These are phyloP conservation scores for Aspergillus biplanus DNA, from an alignment of 495 filamentous ascomycete species.

Conservation along the genomic window DNA sequence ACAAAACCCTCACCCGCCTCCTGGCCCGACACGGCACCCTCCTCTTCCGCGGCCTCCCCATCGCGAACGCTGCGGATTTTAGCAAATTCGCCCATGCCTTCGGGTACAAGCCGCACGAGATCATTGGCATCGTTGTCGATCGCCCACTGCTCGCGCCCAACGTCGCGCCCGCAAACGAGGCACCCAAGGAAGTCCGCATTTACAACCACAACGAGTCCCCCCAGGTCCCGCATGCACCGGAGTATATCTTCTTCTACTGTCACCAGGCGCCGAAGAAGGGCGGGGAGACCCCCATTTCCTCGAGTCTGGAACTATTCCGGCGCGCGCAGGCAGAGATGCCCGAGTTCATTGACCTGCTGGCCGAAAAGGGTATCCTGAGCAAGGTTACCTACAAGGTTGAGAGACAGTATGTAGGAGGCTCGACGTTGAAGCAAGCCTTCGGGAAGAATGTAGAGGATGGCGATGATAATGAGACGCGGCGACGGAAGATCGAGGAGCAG, in stretches of 20 bases:
- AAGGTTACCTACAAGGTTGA: slow-evolving; percentile 50
- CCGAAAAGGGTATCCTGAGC: slow-evolving; percentile 49
- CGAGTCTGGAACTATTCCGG: slow-evolving; percentile 54
- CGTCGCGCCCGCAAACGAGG: slow-evolving; percentile 57
- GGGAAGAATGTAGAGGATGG: slow-evolving; percentile 52
- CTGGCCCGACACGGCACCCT: slow-evolving; percentile 48
- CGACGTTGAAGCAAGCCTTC: slow-evolving; percentile 56
- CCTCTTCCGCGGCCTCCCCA: slow-evolving; percentile 39
- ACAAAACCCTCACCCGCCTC: slow-evolving; percentile 60
- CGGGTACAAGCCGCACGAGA: slow-evolving; percentile 57
- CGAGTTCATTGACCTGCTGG: slow-evolving; percentile 49
- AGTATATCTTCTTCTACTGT: slow-evolving; percentile 57
- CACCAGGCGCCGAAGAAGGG: slow-evolving; percentile 40
- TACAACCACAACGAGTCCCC: slow-evolving; percentile 60
- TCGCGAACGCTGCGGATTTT: slow-evolving; percentile 44
- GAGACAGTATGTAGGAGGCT: slow-evolving; percentile 48
- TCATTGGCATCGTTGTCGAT: slow-evolving; percentile 58
- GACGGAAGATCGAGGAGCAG: slow-evolving; percentile 54
- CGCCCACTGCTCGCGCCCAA: slow-evolving; percentile 54
- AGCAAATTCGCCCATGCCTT: slow-evolving; percentile 58
- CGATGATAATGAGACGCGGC: slow-evolving; percentile 46
- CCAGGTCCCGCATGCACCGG: slow-evolving; percentile 56
- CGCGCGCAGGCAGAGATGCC: slow-evolving; percentile 50
- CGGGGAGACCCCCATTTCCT: slow-evolving; percentile 57
- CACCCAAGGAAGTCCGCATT: slow-evolving; percentile 52